These are phyloP conservation scores for Parsonsia alboflavescens DNA, from an alignment of 257 asterid species.

Conservation along the genomic window DNA sequence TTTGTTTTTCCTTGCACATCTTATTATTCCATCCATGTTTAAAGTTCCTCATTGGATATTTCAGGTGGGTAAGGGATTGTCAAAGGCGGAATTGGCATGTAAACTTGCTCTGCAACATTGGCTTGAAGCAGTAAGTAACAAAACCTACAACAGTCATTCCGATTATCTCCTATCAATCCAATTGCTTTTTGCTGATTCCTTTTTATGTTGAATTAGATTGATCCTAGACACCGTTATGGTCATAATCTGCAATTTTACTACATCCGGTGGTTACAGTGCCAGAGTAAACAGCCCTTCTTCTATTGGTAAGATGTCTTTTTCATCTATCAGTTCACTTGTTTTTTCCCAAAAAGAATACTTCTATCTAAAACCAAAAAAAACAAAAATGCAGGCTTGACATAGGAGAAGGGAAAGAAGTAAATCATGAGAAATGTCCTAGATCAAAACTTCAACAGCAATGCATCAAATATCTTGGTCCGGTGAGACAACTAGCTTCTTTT, in stretches of 20 bases:
- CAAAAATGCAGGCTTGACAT: slow-evolving; percentile 59
- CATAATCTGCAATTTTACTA: slow-evolving; percentile 82
- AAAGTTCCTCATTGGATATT: not conserved
- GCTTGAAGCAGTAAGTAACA: slow-evolving; percentile 82
- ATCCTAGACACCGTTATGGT: slow-evolving; percentile 87
- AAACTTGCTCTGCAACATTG: slow-evolving; percentile 89
- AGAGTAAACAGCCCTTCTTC: slow-evolving; percentile 78
- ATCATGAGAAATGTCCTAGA: slow-evolving; percentile 63
- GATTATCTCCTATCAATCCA: not conserved
- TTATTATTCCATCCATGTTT: not conserved
- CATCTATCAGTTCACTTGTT: not conserved
- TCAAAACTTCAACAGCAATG: slow-evolving; percentile 81
- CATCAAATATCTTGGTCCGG: slow-evolving; percentile 88
- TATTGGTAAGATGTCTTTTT: slow-evolving; percentile 55
- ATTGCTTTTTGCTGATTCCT: slow-evolving; percentile 3
- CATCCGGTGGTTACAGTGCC: slow-evolving; percentile 66
- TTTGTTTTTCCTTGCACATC: not conserved
- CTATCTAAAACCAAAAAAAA: not conserved
- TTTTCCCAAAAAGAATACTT: not conserved
- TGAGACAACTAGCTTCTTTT: slow-evolving; percentile 27
- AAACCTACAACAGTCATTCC: not conserved
- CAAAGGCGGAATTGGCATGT: slow-evolving; percentile 68
- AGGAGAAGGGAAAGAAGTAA: slow-evolving; percentile 78
- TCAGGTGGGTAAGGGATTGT: slow-evolving; percentile 83
- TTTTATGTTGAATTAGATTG: slow-evolving; percentile 41